These are phyloP conservation scores for Pichia kudriavzevii DNA, from an alignment of 1,139 yeast species.

Conservation along the genomic window DNA sequence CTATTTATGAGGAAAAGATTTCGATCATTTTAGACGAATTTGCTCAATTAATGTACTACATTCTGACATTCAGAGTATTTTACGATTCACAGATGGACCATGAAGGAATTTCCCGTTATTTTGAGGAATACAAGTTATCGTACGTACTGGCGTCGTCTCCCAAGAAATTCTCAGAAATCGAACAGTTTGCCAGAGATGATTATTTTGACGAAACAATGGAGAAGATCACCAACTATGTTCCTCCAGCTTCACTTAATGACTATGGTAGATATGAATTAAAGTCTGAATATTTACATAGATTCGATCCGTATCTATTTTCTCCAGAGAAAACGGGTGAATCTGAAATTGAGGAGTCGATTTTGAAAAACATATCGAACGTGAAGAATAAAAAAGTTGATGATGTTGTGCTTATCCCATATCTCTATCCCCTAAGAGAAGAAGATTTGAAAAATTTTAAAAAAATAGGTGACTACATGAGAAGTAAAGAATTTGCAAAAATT, in stretches of 20 bases:
- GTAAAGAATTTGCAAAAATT: slow-evolving; percentile 47
- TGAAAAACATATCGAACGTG: slow-evolving; percentile 29
- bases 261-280: slow-evolving; percentile 65
- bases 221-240: slow-evolving; percentile 51
- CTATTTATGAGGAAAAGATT: slow-evolving; percentile 55
- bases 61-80: slow-evolving; percentile 47
- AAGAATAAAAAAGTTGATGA: slow-evolving; percentile 35
- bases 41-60: slow-evolving; percentile 46
- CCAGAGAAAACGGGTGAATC: slow-evolving; percentile 29
- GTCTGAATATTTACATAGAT: slow-evolving; percentile 41
- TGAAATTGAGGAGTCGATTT: slow-evolving; percentile 34
- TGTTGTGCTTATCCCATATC: slow-evolving; percentile 37
- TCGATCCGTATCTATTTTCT: slow-evolving; percentile 49
- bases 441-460: slow-evolving; percentile 25
- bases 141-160: slow-evolving; percentile 9
- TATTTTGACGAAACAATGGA: slow-evolving; percentile 41
- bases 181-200: not conserved
- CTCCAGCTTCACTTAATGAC: slow-evolving; percentile 60
- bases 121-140: slow-evolving; percentile 5
- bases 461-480: slow-evolving; percentile 47
- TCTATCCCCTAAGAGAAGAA: slow-evolving; percentile 27
- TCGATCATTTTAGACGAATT: slow-evolving; percentile 45
- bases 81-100: slow-evolving; percentile 31
- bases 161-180: slow-evolving; percentile 43
- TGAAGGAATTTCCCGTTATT: slow-evolving; percentile 19